Evolutionary conservation across 768 basidiomycete genomes (phyloP), one percentile per base, ranked within the genome.

Genomic region (Kwoniella botswanensis): DNA sequence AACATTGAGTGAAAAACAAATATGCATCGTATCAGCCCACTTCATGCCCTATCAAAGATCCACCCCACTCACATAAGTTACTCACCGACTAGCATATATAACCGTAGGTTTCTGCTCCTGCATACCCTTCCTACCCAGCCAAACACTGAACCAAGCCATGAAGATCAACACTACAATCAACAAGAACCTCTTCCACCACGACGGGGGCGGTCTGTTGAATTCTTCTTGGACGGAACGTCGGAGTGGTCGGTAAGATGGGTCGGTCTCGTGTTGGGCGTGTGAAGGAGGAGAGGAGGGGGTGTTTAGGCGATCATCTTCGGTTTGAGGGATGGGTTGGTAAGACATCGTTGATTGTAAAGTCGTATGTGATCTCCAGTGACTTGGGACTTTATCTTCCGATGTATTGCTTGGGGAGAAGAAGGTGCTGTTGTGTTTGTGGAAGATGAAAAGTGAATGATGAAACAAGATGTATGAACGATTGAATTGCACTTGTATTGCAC

Each of bases 31-130:
- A 9, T 35, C 35, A 35, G 35, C 35, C 35, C 35, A 1, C 35
- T 35, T 35, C 35, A 35, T 35, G 35, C 52, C 24, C 53, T 21
- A 1, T 26, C 41, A 42, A 21, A 6, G 26, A 46, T 0, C 9
- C 21, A 64, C 18, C 65, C 35, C 26, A 69, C 15, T 21, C 12
- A 22, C 56, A 15, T 2, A 53, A 84, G 87, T 67, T 68, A 84
- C 87, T 68, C 70, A 92, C 91, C 91, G 87, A 15, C 86, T 85
- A 9, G 91, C 89, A 77, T 91, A 86, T 11, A 92, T 81, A 50
- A 91, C 78, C 56, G 88, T 83, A 10, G 88, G 84, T 70, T 85
- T 83, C 0, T 76, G 67, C 50, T 77, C 44, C 60, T 59, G 3
- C 84, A 76, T 74, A n/a, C 68, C 68, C 5, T 41, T 52, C 22